A percentile compares a stretch with the other conserved stretches of the same genome.
Conservation (phyloP, 176 grass and related monocot genomes). For the Hordeum marinum region DNA sequence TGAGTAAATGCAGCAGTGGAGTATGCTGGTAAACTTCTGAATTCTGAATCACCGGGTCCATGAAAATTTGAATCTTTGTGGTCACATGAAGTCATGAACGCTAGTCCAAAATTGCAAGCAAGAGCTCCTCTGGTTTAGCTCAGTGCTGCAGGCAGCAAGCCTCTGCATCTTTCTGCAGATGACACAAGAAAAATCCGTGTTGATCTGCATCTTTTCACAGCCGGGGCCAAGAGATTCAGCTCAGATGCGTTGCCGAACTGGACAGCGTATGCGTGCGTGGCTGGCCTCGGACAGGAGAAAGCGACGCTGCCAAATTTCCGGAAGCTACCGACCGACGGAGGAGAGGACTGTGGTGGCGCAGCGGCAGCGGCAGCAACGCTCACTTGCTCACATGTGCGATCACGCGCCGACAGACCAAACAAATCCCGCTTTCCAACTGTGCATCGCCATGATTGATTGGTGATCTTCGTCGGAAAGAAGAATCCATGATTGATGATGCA, state of each 20-base stretch:
- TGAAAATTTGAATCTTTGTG: background rate
- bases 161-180: background rate
- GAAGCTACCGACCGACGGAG: background rate
- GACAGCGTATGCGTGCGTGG: background rate
- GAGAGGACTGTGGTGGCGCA: background rate
- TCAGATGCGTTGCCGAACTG: slow-evolving; percentile 28
- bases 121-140: background rate
- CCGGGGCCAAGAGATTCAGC: background rate
- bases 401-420: slow-evolving; percentile 27
- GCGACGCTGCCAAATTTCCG: slow-evolving; percentile 10
- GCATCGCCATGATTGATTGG: background rate
- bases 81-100: background rate
- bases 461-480: background rate
- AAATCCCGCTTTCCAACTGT: slow-evolving; percentile 11
- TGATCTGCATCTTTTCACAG: background rate
- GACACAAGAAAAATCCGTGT: background rate
- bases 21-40: too few relatives aligned
- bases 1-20: background rate
- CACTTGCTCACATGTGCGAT: slow-evolving; percentile 34
- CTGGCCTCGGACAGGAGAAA: slow-evolving; percentile 21
- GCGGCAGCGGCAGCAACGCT: background rate
- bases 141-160: background rate
- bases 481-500: background rate
- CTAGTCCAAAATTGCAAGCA: background rate
- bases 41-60: background rate